Base-by-base conservation (phyloP, 441 rosid genomes). In the Theobroma grandiflorum region DNA sequence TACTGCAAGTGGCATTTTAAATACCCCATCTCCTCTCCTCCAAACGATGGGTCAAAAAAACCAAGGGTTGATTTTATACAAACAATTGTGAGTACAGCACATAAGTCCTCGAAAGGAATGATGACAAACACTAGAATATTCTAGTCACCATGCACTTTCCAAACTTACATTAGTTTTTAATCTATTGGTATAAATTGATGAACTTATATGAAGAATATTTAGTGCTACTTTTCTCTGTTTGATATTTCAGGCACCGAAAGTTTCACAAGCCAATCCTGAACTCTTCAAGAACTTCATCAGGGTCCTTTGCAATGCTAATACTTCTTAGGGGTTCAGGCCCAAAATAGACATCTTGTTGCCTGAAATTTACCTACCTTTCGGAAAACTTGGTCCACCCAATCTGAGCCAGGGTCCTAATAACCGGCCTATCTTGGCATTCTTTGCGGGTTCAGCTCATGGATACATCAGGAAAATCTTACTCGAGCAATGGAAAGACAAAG, bases 401-500 rank as follows among this genome's bases (percentile, higher is more conserved):
- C 10, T 77, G 20, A 59, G 76, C 15, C 82, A 53, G 33, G 20
- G 73, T 16, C 64, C 89, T 0, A 31, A 57, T 7, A 55, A 80
- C 26, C 70, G 88, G 3, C 18, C 86, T 0, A 83, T 84, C 33
- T 79, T 89, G 31, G 91, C 89, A 31, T 89, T 87, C 74, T 87
- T 87, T 8, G 82, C 91, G 0, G 91, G 91, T 2, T 71, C 87
- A 3, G 58, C 84, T 22, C 91, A 89, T 38, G 91, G 90, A 10
- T 0, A 65, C 50, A 80, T 87, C 33, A 81, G 91, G n/a, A 74
- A 79, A 69, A 8, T 77, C 22, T 71, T 89, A 1, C 77, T 89
- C 0, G 58, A 74, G 2, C 75, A 80, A 2, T 89, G 91, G 91
- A 79, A 85, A 74, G 82, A 78, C 35, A 84, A 75, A 37, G 90